Evolutionary conservation across 345 rosid genomes (phyloP), one percentile per base, ranked within the genome.

Genomic region (Zanthoxylum bungeanum): DNA sequence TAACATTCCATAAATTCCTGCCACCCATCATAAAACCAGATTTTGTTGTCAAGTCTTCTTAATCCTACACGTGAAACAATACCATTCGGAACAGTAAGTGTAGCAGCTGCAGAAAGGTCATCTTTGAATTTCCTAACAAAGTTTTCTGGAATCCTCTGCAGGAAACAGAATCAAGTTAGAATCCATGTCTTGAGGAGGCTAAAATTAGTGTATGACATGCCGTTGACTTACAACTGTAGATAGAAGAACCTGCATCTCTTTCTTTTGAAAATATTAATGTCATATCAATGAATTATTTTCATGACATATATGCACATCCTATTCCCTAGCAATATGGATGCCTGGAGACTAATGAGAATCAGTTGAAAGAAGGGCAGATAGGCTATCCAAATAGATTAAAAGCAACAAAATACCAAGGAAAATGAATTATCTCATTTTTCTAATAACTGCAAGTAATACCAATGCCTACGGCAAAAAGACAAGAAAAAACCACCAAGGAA

Each of bases 141-240:
- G 78, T 81, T 82, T 73, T 90, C 96, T 11, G 98, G 98, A 69
- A 93, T 84, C 76, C 97, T 85, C 98, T 93, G 93, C 91, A 88
- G 40, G 76, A 42, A 75, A 47, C 74, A 46, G 42, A 67, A 73
- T 50, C 44, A 73, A 64, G 76, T 66, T 50, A 78, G 73, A 37
- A 34, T 40, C 59, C 62, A 51, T 19, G 68, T 44, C 40, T 51
- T 14, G 40, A 25, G 42, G 46, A 22, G 39, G 21, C 34, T 28
- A 46, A 65, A 70, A 31, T 39, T 51, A 21, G 10, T 36, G 50
- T 42, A 14, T 7, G 27, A 56, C 42, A 60, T 49, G 39, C 16
- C n/a, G 14, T 34, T 59, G 10, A 34, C 25, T 27, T 66, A 47
- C 6, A 66, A 46, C 10, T 37, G n/a, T 9, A 3, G 42, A 44